phyloP scores from a whole-genome alignment of 345 rosid genomes.

The Luvunga scandens region DNA sequence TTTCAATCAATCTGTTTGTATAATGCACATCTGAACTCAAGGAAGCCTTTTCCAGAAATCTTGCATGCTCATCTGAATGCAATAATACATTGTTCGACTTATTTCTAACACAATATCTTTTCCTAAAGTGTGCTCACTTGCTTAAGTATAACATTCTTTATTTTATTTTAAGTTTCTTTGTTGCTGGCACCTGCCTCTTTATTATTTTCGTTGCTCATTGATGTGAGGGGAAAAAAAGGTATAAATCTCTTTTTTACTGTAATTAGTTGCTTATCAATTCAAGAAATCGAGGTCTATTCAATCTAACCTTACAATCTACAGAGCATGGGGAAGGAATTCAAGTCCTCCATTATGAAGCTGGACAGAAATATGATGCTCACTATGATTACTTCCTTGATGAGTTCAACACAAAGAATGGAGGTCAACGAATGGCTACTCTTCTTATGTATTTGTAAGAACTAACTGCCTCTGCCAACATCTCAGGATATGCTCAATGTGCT shows the following conservation, averaged over 20 bases:
- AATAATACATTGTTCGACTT: not conserved
- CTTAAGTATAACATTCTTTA: too few relatives aligned
- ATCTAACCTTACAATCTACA: conserved; percentile 29
- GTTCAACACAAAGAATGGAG: conserved; percentile 87
- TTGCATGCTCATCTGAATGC: not conserved
- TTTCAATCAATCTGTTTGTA: not conserved
- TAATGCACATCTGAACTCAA: not conserved
- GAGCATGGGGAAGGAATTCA: conserved; percentile 97
- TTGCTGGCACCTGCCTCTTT: not conserved
- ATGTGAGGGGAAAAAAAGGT: not conserved
- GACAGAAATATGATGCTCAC: conserved; percentile 89
- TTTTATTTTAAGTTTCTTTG: too few relatives aligned
- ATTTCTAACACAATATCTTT: not conserved
- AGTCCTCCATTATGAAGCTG: conserved; percentile 83
- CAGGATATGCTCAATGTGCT: not conserved
- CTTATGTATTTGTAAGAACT: conserved; percentile 87
- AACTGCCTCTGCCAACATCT: not conserved
- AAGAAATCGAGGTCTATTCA: not conserved
- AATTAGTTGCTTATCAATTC: not conserved
- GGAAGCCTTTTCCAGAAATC: not conserved
- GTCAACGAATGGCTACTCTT: conserved; percentile 87
- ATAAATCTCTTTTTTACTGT: not conserved
- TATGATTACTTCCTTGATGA: conserved; percentile 90
- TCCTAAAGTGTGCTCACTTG: not conserved
- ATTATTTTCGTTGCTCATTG: not conserved